Conservation (phyloP, 2,329 filamentous ascomycete genomes). For the Claviceps spartinae region DNA sequence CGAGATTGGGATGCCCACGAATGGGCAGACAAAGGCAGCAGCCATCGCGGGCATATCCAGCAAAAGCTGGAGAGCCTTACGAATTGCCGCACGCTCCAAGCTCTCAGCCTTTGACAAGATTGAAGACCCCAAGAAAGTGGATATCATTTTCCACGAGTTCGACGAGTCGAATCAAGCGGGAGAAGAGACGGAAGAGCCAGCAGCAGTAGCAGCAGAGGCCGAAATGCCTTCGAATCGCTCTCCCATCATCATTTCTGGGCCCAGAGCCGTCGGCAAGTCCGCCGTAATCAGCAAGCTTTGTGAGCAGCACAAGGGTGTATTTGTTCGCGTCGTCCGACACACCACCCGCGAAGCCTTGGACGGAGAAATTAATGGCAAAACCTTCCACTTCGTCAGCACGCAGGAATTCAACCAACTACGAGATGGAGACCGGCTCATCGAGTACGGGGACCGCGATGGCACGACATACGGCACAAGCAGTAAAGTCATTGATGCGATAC, state of each 20-base stretch:
- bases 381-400: constrained; percentile 42
- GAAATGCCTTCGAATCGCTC: constrained; percentile 34
- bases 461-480: constrained; percentile 43
- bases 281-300: constrained; percentile 50
- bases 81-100: constrained; percentile 61
- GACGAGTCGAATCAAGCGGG: constrained; percentile 24
- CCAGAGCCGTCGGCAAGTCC: constrained; percentile 47
- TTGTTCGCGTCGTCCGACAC: constrained; percentile 43
- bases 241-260: constrained; percentile 55
- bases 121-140: constrained; percentile 64
- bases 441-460: constrained; percentile 36
- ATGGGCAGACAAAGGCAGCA: constrained; percentile 39
- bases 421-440: constrained; percentile 46
- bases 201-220: constrained; percentile 17
- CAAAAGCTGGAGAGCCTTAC: constrained; percentile 80
- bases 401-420: constrained; percentile 43
- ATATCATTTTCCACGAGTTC: constrained; percentile 39
- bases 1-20: constrained; percentile 70
- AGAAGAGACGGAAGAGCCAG: constrained; percentile 17
- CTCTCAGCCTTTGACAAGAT: constrained; percentile 76
- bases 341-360: constrained; percentile 37
- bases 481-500: constrained; percentile 36
- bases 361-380: constrained; percentile 36
- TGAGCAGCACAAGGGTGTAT: constrained; percentile 49
- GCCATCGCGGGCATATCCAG: constrained; percentile 64